phyloP scores from a whole-genome alignment of 2,329 filamentous ascomycete genomes.

The Aspergillus sp. region DNA sequence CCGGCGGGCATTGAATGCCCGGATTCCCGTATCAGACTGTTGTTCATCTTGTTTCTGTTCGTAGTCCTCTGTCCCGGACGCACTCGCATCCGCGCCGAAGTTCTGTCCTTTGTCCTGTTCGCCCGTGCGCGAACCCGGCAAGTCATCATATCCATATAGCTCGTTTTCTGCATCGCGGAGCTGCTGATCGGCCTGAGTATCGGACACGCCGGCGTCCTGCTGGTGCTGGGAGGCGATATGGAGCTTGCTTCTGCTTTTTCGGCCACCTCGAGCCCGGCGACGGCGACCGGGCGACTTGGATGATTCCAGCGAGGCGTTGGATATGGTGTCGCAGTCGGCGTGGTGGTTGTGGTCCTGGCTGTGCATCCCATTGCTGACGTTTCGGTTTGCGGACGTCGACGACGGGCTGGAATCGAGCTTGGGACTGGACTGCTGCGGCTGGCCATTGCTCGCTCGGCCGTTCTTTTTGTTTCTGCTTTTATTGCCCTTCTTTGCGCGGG shows the following conservation, averaged over 20 bases:
- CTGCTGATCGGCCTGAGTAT: background rate
- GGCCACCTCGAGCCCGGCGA: background rate
- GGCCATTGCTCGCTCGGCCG: background rate
- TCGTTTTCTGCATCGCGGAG: background rate
- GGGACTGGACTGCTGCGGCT: background rate
- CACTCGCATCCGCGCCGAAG: background rate
- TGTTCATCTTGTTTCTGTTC: background rate
- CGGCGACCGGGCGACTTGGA: background rate
- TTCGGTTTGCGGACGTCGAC: background rate
- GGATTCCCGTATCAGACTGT: background rate
- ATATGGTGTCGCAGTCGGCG: background rate
- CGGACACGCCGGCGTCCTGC: background rate
- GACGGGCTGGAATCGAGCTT: background rate
- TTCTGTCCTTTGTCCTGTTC: background rate
- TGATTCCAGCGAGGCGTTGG: background rate
- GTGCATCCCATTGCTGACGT: no score
- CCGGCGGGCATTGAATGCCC: constrained; percentile 1
- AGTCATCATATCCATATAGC: background rate
- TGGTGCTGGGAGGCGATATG: background rate
- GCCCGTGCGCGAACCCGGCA: background rate
- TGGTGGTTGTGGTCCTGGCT: no score
- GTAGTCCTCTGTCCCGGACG: background rate
- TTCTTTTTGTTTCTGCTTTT: background rate
- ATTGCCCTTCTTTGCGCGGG: background rate
- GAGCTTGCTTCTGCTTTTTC: background rate